These are phyloP conservation scores for Yamadazyma mexicana DNA, from an alignment of 1,139 yeast genomes.

Conservation along the genomic window DNA sequence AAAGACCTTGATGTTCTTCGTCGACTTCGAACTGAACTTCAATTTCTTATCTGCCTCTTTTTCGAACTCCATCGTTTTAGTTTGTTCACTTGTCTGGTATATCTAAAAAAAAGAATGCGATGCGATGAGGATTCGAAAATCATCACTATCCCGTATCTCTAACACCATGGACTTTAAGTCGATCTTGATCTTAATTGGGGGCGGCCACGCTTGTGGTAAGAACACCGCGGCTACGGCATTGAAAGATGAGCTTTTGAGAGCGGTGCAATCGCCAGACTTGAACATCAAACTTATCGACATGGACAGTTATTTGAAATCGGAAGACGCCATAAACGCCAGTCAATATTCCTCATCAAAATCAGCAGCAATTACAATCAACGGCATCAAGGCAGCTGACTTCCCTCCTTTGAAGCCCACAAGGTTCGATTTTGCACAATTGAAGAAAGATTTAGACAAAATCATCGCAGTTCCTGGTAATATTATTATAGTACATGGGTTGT, in stretches of 20 bases:
- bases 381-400: constrained; percentile 17
- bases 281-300: constrained; percentile 44
- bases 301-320: constrained; percentile 21
- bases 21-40: constrained; percentile 22
- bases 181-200: constrained; percentile 61
- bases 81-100: background rate
- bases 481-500: constrained; percentile 71
- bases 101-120: background rate
- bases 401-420: constrained; percentile 40
- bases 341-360: constrained; percentile 23
- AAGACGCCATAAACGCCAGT: constrained; percentile 17
- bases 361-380: constrained; percentile 32
- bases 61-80: constrained; percentile 9
- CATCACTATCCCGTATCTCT: background rate
- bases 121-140: constrained; percentile 5
- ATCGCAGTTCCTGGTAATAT: constrained; percentile 30
- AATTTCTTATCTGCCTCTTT: constrained; percentile 15
- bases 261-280: constrained; percentile 10
- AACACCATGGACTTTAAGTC: constrained; percentile 9
- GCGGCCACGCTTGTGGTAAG: constrained; percentile 77
- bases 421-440: constrained; percentile 32
- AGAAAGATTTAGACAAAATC: constrained; percentile 13
- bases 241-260: constrained; percentile 24
- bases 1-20: constrained; percentile 62
- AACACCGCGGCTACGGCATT: constrained; percentile 36